Evolutionary conservation across 306 rosid species (phyloP), one percentile per base, ranked within the genome.

Genomic region (Spatholobus suberectus): DNA sequence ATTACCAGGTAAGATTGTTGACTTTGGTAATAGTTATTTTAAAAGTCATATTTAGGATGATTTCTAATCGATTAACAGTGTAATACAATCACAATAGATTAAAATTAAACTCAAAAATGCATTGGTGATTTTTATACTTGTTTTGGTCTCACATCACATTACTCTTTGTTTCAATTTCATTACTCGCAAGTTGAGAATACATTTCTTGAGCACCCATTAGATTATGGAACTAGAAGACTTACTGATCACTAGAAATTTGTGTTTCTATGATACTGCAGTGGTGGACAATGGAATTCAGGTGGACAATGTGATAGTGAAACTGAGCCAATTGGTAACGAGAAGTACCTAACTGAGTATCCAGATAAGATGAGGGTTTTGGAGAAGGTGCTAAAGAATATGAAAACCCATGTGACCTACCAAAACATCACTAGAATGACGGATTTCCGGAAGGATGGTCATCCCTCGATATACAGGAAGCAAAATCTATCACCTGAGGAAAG

Each of bases 201-300:
- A 10, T 37, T 77, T 61, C 9, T 26, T 13, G 38, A 61, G 38
- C 40, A 27, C 11, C 67, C 38, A 61, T 27, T 12, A 26, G 67
- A 59, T 61, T 6, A 49, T 43, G 71, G 6, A 73, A 69, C 44
- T 68, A n/a, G 78, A 83, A 52, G 27, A 76, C 6, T 38, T 18
- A 41, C 61, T 43, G 43, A 73, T 84, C 21, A 35, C n/a, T 17
- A 40, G 13, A 63, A 75, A 70, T 27, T 24, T 74, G 6, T 70
- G 77, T 75, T 62, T 77, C n/a, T 70, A 18, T 87, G 41, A 23
- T 69, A 5, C 32, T 41, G 73, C 98, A 96, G 99, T 49, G 99
- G 99, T 13, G 99, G 99, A 2, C 99, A 92, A 68, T 96, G 99
- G 99, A 96, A 96, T 85, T 92, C 99, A 0, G 99, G 99, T 5